Base-by-base conservation (phyloP, 2,329 filamentous ascomycete genomes). In the Colletotrichum melonis region DNA sequence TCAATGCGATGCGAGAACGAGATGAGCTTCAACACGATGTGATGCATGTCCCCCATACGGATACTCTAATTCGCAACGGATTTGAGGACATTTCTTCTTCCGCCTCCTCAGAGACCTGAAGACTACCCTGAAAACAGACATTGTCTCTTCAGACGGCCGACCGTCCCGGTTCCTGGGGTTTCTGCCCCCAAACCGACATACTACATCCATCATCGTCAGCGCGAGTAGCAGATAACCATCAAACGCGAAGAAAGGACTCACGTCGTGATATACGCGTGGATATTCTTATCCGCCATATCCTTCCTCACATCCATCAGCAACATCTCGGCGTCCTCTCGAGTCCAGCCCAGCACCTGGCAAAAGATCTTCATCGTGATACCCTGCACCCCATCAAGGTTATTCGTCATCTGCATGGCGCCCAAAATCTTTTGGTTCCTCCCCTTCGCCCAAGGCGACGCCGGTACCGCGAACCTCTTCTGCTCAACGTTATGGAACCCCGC, bases 371-470 rank as follows among this genome's bases (percentile, higher is more conserved):
- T 78, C 32, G 79, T 81, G 46, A 81, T 77, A 28, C 78, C 79
- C 64, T 81, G 77, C 24, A 81, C 72, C 1, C 79, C 80, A 42
- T 82, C 78, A 26, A 81, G 75, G 55, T 81, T 78, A 56, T 82
- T 81, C 26, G 77, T 77, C 78, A 82, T 80, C 73, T 81, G 79
- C 78, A 80, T 78, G 66, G 77, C 74, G 57, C 83, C 83, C 24
- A 84, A 75, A 57, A 80, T 76, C 75, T 84, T 84, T 75, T 82
- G 76, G 22, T 81, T 79, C 19, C 74, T 67, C 14, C 82, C 82
- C 55, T 78, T 79, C 1, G 83, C 78, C 82, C 83, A 85, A 5
- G 80, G 76, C 38, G 81, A 83, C 12, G 80, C 78, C 3, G 81
- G 82, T 6, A 82, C 77, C 12, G 80, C 78, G 38, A 77, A 78